Base-by-base conservation (phyloP, 352 stramenopile species). In the Pythium apleroticum region DNA sequence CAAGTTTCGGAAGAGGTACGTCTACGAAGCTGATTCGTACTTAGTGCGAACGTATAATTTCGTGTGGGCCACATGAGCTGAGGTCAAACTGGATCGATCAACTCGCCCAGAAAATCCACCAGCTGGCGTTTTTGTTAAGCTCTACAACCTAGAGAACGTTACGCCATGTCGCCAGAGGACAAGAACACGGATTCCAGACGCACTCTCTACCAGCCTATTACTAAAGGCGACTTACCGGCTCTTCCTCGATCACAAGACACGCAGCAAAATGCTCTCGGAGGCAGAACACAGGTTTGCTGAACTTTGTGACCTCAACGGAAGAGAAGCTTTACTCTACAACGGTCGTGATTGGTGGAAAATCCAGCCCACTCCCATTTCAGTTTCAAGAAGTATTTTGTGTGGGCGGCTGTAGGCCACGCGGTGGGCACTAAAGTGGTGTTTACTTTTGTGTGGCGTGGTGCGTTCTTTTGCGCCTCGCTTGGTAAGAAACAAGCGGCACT, bases 1-100 rank as follows among this genome's bases (percentile, higher is more conserved):
- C 54, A 61, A 49, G 41, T 49, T 49, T 49, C 41, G 41, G 41
- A 49, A 49, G 41, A 24, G 41, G 41, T 49, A 49, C 41, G 19
- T 49, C 11, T 27, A 49, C 19, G 25, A 49, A 49, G 11, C 41
- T 49, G 41, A 49, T 49, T 49, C 41, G 41, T 49, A 49, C 41
- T 49, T 49, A 49, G 41, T 49, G 14, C 19, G 41, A 49, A 49
- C 41, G n/a, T 49, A 49, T 49, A 49, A 49, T 49, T 25, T 24
- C 5, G 19, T 49, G 41, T 49, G 41, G 35, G 17, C 41, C 41
- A 49, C 41, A 24, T 10, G n/a, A 25, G n/a, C 14, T 11, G 4
- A 24, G 4, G 3, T 19, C 11, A 49, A 49, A 25, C n/a, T 25
- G 41, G 41, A 49, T 41, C 35, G 11, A 19, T 41, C 35, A 41